Evolutionary conservation across 1,139 yeast species (phyloP).

Genomic region (Protomyces pachydermus): DNA sequence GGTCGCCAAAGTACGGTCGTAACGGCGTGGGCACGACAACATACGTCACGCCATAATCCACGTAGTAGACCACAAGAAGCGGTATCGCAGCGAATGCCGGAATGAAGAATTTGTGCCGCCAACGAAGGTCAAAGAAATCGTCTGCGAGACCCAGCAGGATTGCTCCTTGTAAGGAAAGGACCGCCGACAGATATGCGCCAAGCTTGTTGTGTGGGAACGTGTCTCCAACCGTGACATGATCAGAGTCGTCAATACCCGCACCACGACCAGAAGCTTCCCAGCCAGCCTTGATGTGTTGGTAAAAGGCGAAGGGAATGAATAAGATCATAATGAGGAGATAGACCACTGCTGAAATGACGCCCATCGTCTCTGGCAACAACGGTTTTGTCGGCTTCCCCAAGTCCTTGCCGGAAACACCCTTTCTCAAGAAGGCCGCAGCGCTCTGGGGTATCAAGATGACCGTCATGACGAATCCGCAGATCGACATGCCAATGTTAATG

Average conservation of each 20-base stretch:
- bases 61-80: slow-evolving; percentile 79
- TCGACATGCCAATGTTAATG: slow-evolving; percentile 53
- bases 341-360: slow-evolving; percentile 76
- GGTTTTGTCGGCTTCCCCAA: slow-evolving; percentile 67
- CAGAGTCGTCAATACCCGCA: slow-evolving; percentile 52
- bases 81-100: slow-evolving; percentile 96
- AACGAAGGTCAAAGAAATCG: slow-evolving; percentile 87
- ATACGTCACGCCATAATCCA: slow-evolving; percentile 88
- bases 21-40: slow-evolving; percentile 78
- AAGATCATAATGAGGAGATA: slow-evolving; percentile 76
- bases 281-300: slow-evolving; percentile 57
- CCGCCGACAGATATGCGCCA: slow-evolving; percentile 78
- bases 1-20: slow-evolving; percentile 38
- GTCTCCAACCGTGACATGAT: not conserved
- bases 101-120: slow-evolving; percentile 94
- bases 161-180: slow-evolving; percentile 77
- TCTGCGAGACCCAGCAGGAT: slow-evolving; percentile 84
- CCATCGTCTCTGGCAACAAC: slow-evolving; percentile 82
- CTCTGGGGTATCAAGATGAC: slow-evolving; percentile 61
- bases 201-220: slow-evolving; percentile 76
- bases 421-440: slow-evolving; percentile 59
- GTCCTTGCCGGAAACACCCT: slow-evolving; percentile 82
- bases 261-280: slow-evolving; percentile 37
- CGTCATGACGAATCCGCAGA: slow-evolving; percentile 61
- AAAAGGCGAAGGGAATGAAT: slow-evolving; percentile 83